phyloP scores from a whole-genome alignment of 78 protist genomes.

The Diacronema lutheri region DNA sequence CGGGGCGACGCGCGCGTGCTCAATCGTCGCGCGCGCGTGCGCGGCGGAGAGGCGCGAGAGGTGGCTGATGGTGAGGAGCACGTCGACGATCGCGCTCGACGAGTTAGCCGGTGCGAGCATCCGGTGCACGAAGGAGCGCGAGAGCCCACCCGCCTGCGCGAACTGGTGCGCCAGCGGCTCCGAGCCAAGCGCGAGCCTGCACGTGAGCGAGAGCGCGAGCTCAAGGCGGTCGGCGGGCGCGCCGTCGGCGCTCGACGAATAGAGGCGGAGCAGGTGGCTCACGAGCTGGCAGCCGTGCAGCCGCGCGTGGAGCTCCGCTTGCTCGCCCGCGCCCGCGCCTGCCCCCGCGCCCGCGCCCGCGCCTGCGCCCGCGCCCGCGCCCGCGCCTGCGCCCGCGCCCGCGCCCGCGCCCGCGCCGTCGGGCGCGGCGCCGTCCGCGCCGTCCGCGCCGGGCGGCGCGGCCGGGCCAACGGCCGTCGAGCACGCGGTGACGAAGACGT shows the following conservation, averaged over 20 bases:
- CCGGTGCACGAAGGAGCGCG: background rate
- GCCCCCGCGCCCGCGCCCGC: no score
- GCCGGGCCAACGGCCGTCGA: no score
- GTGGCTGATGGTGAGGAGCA: constrained; percentile 63
- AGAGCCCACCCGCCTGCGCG: constrained; percentile 1
- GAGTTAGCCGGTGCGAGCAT: background rate
- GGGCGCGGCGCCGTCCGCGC: background rate
- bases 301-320: constrained; percentile 6
- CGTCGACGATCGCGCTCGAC: constrained; percentile 14
- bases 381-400: background rate
- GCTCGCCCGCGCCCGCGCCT: background rate
- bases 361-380: background rate
- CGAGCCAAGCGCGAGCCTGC: constrained; percentile 26
- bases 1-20: no score
- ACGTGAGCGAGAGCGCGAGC: background rate
- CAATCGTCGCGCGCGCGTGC: no score
- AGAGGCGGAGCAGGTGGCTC: background rate
- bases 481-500: no score
- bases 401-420: no score
- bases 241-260: no score
- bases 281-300: constrained; percentile 10
- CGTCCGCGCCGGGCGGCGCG: no score
- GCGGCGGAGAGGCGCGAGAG: constrained; percentile 13
- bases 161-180: constrained; percentile 17
- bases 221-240: no score